Percentiles rank a stretch among this genome's conserved stretches.
Evolutionary conservation across 441 rosid genomes (phyloP).

Genomic region (Euphorbia celastroides): DNA sequence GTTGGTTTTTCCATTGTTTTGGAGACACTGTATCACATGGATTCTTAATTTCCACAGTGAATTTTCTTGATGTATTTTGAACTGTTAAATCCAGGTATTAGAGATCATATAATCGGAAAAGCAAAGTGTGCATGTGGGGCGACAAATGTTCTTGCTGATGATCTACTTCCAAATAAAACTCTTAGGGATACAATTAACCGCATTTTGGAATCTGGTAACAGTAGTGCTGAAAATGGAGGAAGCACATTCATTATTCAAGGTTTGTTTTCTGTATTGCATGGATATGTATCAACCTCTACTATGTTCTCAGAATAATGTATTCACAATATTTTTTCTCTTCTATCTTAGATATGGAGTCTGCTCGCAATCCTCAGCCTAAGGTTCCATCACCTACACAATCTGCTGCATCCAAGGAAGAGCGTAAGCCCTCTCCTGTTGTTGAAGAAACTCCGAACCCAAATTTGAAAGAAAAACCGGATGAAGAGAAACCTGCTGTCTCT

Average conservation of each 20-base stretch:
- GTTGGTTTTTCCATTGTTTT: not conserved
- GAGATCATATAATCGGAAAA: slow-evolving; percentile 77
- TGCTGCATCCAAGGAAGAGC: slow-evolving; percentile 81
- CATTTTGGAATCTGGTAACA: slow-evolving; percentile 88
- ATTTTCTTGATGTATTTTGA: slow-evolving; percentile 3
- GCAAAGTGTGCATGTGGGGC: slow-evolving; percentile 90
- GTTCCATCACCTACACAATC: slow-evolving; percentile 76
- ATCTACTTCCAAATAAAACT: slow-evolving; percentile 95
- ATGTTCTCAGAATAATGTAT: slow-evolving; percentile 6
- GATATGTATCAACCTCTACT: not conserved
- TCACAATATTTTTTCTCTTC: slow-evolving; percentile 12
- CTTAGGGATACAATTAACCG: slow-evolving; percentile 95
- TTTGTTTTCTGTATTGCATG: slow-evolving; percentile 22
- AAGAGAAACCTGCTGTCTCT: slow-evolving; percentile 39
- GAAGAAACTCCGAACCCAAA: slow-evolving; percentile 30
- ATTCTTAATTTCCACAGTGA: not conserved
- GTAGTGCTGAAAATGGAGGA: slow-evolving; percentile 86
- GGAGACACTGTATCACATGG: not conserved
- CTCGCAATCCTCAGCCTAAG: slow-evolving; percentile 74
- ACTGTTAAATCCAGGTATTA: slow-evolving; percentile 58
- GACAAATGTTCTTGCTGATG: slow-evolving; percentile 82
- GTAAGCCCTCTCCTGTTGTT: slow-evolving; percentile 32
- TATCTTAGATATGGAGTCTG: slow-evolving; percentile 82
- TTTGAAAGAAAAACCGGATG: slow-evolving; percentile 32
- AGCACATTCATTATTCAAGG: slow-evolving; percentile 89